Base-by-base conservation (phyloP, 345 rosid genomes). In the Citrus glauca region DNA sequence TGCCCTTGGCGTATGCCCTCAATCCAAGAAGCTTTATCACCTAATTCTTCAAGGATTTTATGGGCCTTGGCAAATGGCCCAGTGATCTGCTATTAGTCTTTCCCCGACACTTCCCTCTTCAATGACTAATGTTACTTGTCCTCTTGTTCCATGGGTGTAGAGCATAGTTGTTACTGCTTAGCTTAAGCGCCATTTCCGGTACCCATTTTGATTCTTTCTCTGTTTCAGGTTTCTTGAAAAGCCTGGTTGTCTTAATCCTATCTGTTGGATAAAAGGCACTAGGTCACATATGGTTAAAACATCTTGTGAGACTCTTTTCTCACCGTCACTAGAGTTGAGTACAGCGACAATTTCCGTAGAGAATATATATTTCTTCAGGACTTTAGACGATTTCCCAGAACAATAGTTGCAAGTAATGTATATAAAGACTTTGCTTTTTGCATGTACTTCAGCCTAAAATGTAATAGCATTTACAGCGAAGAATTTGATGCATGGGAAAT, bases 241-340 rank as follows among this genome's bases (percentile, higher is more conserved):
- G 81, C 62, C 89, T 82, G 59, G 71, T 86, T 68, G 90, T 91
- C 77, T 82, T 84, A 37, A 73, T 62, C 95, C 94, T 90, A 74
- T 82, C 81, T 40, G 85, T 91, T 0, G 94, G 93, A 82, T 91
- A 88, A 78, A 94, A 91, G 9, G 93, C 95, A 82, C 80, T 80
- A 1, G 91, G 95, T 8, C 82, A 78, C 82, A 91, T n/a, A 62
- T 45, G 4, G 50, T 11, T 45, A 13, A 45, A 69, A 64, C 72
- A 48, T 32, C 73, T 22, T 42, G 9, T 22, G 61, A 33, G 78
- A 66, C 57, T 60, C 42, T 67, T 63, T 77, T 78, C 75, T 79
- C 71, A 72, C 42, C 42, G 66, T 61, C 69, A n/a, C 76, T 45
- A 79, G 24, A 60, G 71, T 42, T 13, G 77, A 72, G 53, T 66